Percentiles rank a stretch among this genome's conserved stretches.
Conservation (phyloP, 1,284 basidiomycete genomes). For the Naganishia cerealis region DNA sequence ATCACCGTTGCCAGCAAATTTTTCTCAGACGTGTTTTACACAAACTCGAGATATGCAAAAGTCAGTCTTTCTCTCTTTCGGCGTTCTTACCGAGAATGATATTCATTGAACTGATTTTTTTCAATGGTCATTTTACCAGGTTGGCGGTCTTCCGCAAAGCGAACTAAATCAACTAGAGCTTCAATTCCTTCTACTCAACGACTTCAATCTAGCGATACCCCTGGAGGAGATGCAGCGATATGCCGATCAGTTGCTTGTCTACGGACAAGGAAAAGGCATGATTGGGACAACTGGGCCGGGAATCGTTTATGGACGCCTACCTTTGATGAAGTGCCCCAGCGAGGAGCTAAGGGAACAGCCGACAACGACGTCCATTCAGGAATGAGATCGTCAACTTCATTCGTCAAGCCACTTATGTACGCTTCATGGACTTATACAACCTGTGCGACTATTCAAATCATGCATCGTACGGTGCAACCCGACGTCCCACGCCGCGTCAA, state of each 20-base stretch:
- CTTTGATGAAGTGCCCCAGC: conserved; percentile 16
- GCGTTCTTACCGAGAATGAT: background rate
- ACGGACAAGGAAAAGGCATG: conserved; percentile 45
- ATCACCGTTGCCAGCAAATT: conserved; percentile 98
- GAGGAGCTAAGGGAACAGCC: conserved; percentile 8
- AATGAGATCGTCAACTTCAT: too few relatives aligned
- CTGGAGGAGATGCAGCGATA: conserved; percentile 91
- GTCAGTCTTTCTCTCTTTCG: conserved; percentile 58
- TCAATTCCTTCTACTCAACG: conserved; percentile 92
- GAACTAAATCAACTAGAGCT: conserved; percentile 97
- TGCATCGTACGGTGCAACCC: background rate
- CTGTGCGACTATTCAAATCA: background rate
- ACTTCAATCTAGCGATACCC: conserved; percentile 86
- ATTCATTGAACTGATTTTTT: background rate
- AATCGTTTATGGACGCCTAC: conserved; percentile 15
- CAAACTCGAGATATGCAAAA: conserved; percentile 98
- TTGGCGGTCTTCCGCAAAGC: conserved; percentile 87
- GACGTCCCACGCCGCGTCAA: background rate
- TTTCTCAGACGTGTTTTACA: conserved; percentile 98
- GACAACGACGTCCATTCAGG: background rate
- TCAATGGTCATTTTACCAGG: conserved; percentile 56
- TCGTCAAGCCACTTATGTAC: too few relatives aligned
- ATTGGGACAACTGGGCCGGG: conserved; percentile 14
- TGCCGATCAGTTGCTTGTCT: conserved; percentile 76
- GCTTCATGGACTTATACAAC: background rate